Conservation (phyloP, 345 rosid genomes). For the Reutealis trisperma region DNA sequence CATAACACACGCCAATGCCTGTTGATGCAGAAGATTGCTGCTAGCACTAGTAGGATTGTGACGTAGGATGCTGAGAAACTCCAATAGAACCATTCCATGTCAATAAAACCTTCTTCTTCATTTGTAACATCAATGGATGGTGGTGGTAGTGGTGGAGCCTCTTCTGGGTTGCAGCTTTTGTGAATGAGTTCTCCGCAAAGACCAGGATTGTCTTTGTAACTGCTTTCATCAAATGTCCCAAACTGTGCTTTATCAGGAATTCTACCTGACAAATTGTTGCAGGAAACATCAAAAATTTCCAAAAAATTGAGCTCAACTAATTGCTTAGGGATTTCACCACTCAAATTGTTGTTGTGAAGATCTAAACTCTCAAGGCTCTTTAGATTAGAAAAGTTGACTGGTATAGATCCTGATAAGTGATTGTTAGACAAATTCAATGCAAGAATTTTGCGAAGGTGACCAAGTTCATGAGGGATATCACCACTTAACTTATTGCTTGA, state of each 20-base stretch:
- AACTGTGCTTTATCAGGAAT: background rate
- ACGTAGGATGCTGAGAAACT: background rate
- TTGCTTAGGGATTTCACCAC: no score
- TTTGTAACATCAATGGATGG: background rate
- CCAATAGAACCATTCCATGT: slow-evolving; percentile 10
- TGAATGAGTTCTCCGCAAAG: background rate
- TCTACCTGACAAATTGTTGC: slow-evolving; percentile 6
- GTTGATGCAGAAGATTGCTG: background rate
- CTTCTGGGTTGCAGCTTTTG: background rate
- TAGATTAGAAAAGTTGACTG: no score
- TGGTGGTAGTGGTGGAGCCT: background rate
- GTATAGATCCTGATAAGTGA: slow-evolving; percentile 6
- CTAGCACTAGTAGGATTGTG: background rate
- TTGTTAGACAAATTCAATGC: slow-evolving; percentile 4
- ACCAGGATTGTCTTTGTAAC: slow-evolving; percentile 3
- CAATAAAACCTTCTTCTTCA: slow-evolving; percentile 9
- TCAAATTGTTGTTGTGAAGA: no score
- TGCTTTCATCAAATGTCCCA: background rate
- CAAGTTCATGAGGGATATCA: slow-evolving; percentile 4
- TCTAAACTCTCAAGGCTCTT: no score
- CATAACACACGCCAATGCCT: no score
- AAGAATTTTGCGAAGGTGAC: background rate
- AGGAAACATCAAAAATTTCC: background rate
- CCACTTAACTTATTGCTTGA: no score
- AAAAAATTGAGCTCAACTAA: background rate